These are phyloP conservation scores for Amanita inopinata DNA, from an alignment of 768 basidiomycete genomes.

Conservation along the genomic window DNA sequence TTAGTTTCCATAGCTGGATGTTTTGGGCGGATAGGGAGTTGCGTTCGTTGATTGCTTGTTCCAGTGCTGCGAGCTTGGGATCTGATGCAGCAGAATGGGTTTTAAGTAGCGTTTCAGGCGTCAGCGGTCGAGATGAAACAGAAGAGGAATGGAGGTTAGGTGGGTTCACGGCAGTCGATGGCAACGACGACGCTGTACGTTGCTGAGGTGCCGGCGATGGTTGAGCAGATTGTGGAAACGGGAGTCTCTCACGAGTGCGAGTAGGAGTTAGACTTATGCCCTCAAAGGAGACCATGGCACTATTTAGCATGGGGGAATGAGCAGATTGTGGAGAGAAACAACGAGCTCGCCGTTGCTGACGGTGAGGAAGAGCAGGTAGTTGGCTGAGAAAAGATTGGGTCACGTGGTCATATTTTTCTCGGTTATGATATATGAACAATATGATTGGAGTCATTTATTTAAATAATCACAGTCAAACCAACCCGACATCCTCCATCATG, in stretches of 20 bases:
- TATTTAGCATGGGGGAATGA: background rate
- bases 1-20: slow-evolving; percentile 87
- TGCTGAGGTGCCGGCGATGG: slow-evolving; percentile 1
- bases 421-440: too few species aligned
- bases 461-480: too few species aligned
- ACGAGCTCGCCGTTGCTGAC: too few species aligned
- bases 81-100: slow-evolving; percentile 43
- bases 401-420: too few species aligned
- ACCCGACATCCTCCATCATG: too few species aligned
- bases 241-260: background rate
- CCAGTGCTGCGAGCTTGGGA: slow-evolving; percentile 59
- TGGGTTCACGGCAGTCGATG: background rate
- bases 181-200: background rate
- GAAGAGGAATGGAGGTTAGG: background rate
- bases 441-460: too few species aligned
- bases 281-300: background rate
- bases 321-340: background rate
- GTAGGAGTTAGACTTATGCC: background rate
- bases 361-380: background rate
- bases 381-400: background rate
- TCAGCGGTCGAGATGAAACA: slow-evolving; percentile 19
- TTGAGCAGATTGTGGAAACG: slow-evolving; percentile 5
- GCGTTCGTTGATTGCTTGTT: slow-evolving; percentile 69
- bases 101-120: slow-evolving; percentile 45
- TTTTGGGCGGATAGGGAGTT: slow-evolving; percentile 78